Percentiles rank a stretch among this genome's conserved stretches.
Evolutionary conservation across 495 filamentous ascomycete genomes (phyloP).

Genomic region (Trichoderma asperelloides): DNA sequence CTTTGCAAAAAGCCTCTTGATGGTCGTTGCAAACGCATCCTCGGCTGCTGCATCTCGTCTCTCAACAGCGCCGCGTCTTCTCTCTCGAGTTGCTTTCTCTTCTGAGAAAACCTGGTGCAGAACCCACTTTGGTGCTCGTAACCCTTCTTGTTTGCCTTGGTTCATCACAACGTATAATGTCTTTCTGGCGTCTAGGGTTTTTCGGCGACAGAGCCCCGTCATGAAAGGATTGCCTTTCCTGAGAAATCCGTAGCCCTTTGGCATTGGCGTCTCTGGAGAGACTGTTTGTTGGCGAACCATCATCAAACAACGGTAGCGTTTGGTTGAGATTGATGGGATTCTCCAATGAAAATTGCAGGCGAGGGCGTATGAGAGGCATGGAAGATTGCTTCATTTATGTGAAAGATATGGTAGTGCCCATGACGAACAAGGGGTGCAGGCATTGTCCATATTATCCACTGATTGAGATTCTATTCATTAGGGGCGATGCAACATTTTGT

Average conservation of each 20-base stretch:
- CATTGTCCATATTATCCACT: background rate
- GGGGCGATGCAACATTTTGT: background rate
- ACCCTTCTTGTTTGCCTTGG: constrained; percentile 20
- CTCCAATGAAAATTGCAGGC: background rate
- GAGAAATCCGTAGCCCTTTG: constrained; percentile 27
- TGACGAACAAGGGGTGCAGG: background rate
- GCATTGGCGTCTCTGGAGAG: constrained; percentile 16
- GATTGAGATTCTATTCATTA: background rate
- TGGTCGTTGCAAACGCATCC: constrained; percentile 17
- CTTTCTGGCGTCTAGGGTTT: constrained; percentile 20
- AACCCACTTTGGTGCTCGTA: constrained; percentile 28
- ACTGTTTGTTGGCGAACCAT: background rate
- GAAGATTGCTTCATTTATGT: background rate
- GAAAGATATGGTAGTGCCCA: background rate
- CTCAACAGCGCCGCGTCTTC: constrained; percentile 18
- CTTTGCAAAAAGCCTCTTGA: constrained; percentile 22
- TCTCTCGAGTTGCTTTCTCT: constrained; percentile 18
- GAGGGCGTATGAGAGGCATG: background rate
- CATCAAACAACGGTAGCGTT: background rate
- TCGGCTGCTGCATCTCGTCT: constrained; percentile 23
- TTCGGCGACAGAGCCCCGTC: constrained; percentile 29
- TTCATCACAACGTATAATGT: constrained; percentile 25
- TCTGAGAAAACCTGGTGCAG: constrained; percentile 18
- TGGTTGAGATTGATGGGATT: background rate
- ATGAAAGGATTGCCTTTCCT: constrained; percentile 30